phyloP scores from a whole-genome alignment of 805 yeast species.

The Candida endomychidarum region DNA sequence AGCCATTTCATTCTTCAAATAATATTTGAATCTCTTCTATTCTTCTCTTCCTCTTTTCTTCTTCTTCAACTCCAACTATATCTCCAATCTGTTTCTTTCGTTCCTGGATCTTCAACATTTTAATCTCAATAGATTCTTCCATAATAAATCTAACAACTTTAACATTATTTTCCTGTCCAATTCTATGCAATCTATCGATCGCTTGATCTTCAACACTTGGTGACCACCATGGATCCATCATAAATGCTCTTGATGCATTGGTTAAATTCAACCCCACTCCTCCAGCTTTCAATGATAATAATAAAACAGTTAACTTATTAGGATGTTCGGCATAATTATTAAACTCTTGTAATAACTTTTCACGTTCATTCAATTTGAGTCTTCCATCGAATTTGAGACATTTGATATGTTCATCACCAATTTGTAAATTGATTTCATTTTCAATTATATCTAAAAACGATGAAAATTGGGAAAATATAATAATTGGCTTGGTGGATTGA shows the following conservation, averaged over 20 bases:
- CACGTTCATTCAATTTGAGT: slow-evolving; percentile 63
- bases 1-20: too few species aligned
- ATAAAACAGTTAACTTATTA: slow-evolving; percentile 47
- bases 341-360: slow-evolving; percentile 59
- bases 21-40: slow-evolving; percentile 71
- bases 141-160: slow-evolving; percentile 78
- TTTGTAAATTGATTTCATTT: slow-evolving; percentile 47
- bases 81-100: slow-evolving; percentile 80
- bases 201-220: slow-evolving; percentile 91
- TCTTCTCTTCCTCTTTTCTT: slow-evolving; percentile 65
- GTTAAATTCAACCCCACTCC: slow-evolving; percentile 92
- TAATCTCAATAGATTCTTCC: slow-evolving; percentile 79
- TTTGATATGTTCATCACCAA: slow-evolving; percentile 42
- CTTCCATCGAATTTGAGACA: slow-evolving; percentile 83
- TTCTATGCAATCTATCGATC: slow-evolving; percentile 84
- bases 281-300: slow-evolving; percentile 85
- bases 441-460: slow-evolving; percentile 76
- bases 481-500: slow-evolving; percentile 66
- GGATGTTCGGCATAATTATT: slow-evolving; percentile 25
- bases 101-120: slow-evolving; percentile 86
- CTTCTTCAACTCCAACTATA: slow-evolving; percentile 73
- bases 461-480: slow-evolving; percentile 90
- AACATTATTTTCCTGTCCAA: slow-evolving; percentile 78
- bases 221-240: slow-evolving; percentile 99
- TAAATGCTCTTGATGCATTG: slow-evolving; percentile 76